Percentiles rank a stretch among this genome's conserved stretches.
phyloP scores from a whole-genome alignment of 306 rosid genomes.

The Macrotyloma uniflorum region DNA sequence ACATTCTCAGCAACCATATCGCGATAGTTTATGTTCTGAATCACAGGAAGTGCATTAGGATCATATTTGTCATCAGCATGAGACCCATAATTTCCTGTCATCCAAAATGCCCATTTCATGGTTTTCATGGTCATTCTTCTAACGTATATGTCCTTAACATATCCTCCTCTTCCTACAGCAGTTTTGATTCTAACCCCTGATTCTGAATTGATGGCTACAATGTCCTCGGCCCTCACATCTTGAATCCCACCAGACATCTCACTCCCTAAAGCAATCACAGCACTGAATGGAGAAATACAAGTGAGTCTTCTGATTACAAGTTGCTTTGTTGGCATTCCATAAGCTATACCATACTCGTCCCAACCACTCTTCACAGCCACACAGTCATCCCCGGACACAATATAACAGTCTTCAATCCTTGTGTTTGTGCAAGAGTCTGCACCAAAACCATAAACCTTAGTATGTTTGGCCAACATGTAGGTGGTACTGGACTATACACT shows the following conservation, averaged over 20 bases:
- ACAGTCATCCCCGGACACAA: conserved; percentile 85
- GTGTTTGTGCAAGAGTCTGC: conserved; percentile 86
- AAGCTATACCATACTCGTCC: conserved; percentile 80
- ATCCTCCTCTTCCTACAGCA: conserved; percentile 74
- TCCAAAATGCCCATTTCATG: conserved; percentile 84
- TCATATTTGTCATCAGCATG: conserved; percentile 67
- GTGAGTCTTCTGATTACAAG: conserved; percentile 64
- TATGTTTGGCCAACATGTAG: background rate
- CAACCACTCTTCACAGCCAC: conserved; percentile 85
- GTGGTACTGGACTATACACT: background rate
- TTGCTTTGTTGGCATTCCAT: conserved; percentile 68
- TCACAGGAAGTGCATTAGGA: conserved; percentile 63
- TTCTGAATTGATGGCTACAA: conserved; percentile 58
- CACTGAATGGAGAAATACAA: conserved; percentile 70
- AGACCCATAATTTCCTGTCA: conserved; percentile 74
- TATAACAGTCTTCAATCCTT: conserved; percentile 74
- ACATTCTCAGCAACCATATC: conserved; percentile 73
- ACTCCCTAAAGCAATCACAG: conserved; percentile 73
- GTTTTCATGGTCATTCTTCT: conserved; percentile 65
- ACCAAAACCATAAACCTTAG: conserved; percentile 23
- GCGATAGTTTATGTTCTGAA: conserved; percentile 62
- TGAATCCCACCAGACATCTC: conserved; percentile 80
- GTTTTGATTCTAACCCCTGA: conserved; percentile 78
- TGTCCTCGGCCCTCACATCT: conserved; percentile 69
- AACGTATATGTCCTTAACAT: conserved; percentile 64